Percentiles rank a stretch among this genome's conserved stretches.
phyloP scores from a whole-genome alignment of 371 early-diverging fungal species.

The Mucor sp. region DNA sequence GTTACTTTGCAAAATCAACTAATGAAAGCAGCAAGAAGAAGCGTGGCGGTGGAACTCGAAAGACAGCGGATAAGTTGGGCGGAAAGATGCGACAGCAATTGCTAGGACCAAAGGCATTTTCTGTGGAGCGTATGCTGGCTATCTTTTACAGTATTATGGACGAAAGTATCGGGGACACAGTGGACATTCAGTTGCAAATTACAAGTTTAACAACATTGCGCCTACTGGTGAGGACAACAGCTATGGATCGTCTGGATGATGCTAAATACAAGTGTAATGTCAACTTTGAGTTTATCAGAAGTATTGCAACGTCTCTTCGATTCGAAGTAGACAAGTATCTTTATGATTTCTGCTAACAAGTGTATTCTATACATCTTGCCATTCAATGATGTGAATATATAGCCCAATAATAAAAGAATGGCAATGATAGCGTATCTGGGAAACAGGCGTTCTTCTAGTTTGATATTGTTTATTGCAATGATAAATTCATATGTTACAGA shows the following conservation, averaged over 20 bases:
- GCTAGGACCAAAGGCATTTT: slow-evolving; percentile 88
- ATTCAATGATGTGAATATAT: too few relatives aligned
- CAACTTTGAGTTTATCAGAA: slow-evolving; percentile 72
- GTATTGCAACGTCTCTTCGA: slow-evolving; percentile 67
- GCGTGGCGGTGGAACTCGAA: slow-evolving; percentile 46
- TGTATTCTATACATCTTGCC: too few relatives aligned
- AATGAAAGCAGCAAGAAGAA: slow-evolving; percentile 59
- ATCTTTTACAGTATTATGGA: slow-evolving; percentile 90
- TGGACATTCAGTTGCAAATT: slow-evolving; percentile 84
- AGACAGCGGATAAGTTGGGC: slow-evolving; percentile 38
- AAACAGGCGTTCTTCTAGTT: too few relatives aligned
- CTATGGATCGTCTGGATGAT: slow-evolving; percentile 75
- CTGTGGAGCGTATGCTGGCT: slow-evolving; percentile 91
- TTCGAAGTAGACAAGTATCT: slow-evolving; percentile 87
- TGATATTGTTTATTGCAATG: too few relatives aligned
- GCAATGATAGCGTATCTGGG: too few relatives aligned
- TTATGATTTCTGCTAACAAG: slow-evolving; percentile 62
- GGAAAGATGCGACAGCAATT: slow-evolving; percentile 83
- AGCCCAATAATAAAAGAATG: too few relatives aligned
- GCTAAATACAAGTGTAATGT: slow-evolving; percentile 88
- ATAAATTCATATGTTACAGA: too few relatives aligned
- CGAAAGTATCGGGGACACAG: slow-evolving; percentile 67
- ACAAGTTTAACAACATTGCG: slow-evolving; percentile 77
- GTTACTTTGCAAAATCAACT: slow-evolving; percentile 74
- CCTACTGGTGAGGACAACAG: slow-evolving; percentile 68